phyloP scores from a whole-genome alignment of 2,329 filamentous ascomycete genomes.

The Fusarium bulbicola region DNA sequence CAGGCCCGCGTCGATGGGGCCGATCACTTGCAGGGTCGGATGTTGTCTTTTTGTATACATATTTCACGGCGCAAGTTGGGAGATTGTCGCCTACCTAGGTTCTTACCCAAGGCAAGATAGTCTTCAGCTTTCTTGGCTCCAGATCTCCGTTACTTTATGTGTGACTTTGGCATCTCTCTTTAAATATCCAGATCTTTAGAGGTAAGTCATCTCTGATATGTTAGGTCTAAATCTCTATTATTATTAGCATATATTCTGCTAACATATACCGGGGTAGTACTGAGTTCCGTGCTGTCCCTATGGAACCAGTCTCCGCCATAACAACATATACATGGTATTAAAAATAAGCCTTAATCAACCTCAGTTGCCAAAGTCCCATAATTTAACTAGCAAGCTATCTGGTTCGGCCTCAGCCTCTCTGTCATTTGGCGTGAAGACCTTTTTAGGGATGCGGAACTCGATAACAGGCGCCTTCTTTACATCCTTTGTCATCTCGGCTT shows the following conservation, averaged over 20 bases:
- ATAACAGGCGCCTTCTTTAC: slow-evolving; percentile 88
- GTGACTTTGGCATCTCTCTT: not conserved
- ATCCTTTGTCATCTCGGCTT: slow-evolving; percentile 83
- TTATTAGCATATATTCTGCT: not conserved
- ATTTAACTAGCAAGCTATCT: slow-evolving; percentile 65
- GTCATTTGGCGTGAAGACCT: slow-evolving; percentile 71
- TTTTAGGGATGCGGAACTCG: slow-evolving; percentile 93
- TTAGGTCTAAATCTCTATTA: not conserved
- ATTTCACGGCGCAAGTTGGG: not conserved
- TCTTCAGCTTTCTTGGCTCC: not conserved
- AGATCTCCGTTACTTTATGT: not conserved
- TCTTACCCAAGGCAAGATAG: too few species aligned
- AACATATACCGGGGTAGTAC: not conserved
- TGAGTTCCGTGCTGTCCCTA: not conserved
- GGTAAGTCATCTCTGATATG: not conserved
- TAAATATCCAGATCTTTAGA: not conserved
- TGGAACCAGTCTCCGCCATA: not conserved
- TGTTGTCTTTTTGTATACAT: slow-evolving; percentile 3
- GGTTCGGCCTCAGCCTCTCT: slow-evolving; percentile 54
- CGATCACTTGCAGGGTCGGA: not conserved
- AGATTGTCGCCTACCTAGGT: not conserved
- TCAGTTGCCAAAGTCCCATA: slow-evolving; percentile 65
- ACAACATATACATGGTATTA: not conserved
- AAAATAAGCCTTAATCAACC: slow-evolving; percentile 9
- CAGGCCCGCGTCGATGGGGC: slow-evolving; percentile 43